phyloP scores from a whole-genome alignment of 306 rosid genomes.

The Quercus agrifolia region DNA sequence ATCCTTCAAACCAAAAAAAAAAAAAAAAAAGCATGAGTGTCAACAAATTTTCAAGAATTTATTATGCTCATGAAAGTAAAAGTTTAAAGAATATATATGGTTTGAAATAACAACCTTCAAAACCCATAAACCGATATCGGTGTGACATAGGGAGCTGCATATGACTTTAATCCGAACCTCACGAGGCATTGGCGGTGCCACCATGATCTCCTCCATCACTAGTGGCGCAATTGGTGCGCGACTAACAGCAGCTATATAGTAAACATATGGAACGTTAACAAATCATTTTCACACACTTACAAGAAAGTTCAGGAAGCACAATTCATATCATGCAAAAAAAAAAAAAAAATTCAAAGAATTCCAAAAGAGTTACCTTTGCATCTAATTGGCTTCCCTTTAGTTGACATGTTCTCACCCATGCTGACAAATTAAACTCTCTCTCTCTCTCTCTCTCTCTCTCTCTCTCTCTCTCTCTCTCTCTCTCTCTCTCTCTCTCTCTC shows the following conservation, averaged over 20 bases:
- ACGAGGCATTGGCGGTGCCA: constrained; percentile 75
- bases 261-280: background rate
- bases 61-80: background rate
- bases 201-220: constrained; percentile 61
- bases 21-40: background rate
- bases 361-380: constrained; percentile 48
- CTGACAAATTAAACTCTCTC: background rate
- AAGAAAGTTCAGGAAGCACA: background rate
- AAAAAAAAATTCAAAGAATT: no score
- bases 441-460: background rate
- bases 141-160: constrained; percentile 74
- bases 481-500: background rate
- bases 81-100: background rate
- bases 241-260: constrained; percentile 58
- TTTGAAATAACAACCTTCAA: constrained; percentile 42
- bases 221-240: constrained; percentile 61
- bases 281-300: background rate
- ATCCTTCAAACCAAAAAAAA: constrained; percentile 30
- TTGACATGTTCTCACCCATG: constrained; percentile 40
- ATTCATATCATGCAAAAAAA: background rate
- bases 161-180: constrained; percentile 69
- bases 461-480: background rate
- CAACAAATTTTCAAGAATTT: background rate
- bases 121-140: constrained; percentile 67
- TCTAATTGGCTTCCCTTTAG: constrained; percentile 52